Evolutionary conservation across 169 alveolate species (phyloP), one percentile per base, ranked within the genome.

Genomic region (Theileria sp.): DNA sequence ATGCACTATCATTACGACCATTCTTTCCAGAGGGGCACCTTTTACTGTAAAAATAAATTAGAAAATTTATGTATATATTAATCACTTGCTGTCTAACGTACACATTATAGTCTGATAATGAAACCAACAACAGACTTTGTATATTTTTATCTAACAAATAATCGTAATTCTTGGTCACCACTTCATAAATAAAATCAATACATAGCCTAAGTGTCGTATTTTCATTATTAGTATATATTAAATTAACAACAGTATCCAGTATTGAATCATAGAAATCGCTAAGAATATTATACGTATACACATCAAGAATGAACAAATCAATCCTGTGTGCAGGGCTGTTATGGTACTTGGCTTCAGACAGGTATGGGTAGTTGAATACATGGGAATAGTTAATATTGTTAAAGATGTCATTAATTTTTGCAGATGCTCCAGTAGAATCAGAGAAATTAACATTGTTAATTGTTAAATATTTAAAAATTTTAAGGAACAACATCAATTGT

Each of bases 21-120:
- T 58, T 58, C 12, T 25, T 25, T 17, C 67, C 32, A 1, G n/a
- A 19, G 5, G 3, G 13, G 0, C 32, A 6, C 67, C 4, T 32
- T 12, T 71, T 26, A 5, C 17, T 50, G 34, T 23, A 19, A 54
- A 32, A 19, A 50, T 25, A 9, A 36, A 71, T 19, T 12, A 50
- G 28, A 36, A n/a, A 54, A 23, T 28, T 71, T 1, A 58, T 64
- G 28, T 70, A 17, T 15, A 82, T 66, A 34, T 61, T 25, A 0
- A 51, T 67, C 0, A 78, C 85, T 21, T 78, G 26, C 26, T 70
- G 71, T 23, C 88, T 38, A 26, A 82, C 88, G 67, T 56, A 58
- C 38, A 36, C 60, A 25, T 78, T 71, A 32, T 64, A 62, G 76
- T 82, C 88, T 5, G 76, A 76, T 74, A 82, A 6, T 36, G 82